Percentiles rank a stretch among this genome's conserved stretches.
Conservation (phyloP, 768 basidiomycete species). For the Leccinum broughii region DNA sequence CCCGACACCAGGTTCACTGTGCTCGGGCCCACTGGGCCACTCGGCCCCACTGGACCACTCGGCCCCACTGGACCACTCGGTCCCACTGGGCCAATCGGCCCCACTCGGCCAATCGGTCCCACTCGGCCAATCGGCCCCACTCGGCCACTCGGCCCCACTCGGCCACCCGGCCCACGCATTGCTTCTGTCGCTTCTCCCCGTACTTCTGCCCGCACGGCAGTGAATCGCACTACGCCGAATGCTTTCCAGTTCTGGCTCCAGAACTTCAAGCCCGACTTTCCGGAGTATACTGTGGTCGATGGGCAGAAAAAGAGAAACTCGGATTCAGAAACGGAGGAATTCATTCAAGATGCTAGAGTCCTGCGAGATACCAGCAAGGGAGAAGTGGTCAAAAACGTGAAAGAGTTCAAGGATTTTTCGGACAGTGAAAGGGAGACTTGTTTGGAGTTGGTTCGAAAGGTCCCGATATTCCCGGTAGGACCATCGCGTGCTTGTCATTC, state of each 20-base stretch:
- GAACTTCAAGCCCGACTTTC: neutral
- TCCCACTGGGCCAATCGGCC: too few species aligned
- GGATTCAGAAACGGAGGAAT: neutral
- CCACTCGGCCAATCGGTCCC: too few species aligned
- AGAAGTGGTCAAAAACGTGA: slow-evolving; percentile 20
- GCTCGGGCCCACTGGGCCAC: too few species aligned
- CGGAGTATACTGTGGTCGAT: slow-evolving; percentile 23
- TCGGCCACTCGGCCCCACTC: neutral
- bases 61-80: too few species aligned
- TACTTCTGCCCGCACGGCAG: neutral
- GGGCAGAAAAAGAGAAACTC: slow-evolving; percentile 6
- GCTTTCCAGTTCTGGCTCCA: slow-evolving; percentile 18
- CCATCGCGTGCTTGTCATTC: neutral
- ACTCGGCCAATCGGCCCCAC: too few species aligned
- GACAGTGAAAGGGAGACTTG: slow-evolving; percentile 11
- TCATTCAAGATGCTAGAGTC: slow-evolving; percentile 6
- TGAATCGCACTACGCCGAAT: neutral
- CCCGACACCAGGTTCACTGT: neutral
- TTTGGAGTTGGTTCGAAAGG: slow-evolving; percentile 11
- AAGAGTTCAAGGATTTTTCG: slow-evolving; percentile 16
- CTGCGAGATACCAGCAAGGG: slow-evolving; percentile 16
- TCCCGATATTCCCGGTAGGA: slow-evolving; percentile 29
- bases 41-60: too few species aligned
- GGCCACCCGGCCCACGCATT: neutral
- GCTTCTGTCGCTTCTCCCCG: neutral